Conservation (phyloP, 75 land plant species). For the Selaginella tamariscina region DNA sequence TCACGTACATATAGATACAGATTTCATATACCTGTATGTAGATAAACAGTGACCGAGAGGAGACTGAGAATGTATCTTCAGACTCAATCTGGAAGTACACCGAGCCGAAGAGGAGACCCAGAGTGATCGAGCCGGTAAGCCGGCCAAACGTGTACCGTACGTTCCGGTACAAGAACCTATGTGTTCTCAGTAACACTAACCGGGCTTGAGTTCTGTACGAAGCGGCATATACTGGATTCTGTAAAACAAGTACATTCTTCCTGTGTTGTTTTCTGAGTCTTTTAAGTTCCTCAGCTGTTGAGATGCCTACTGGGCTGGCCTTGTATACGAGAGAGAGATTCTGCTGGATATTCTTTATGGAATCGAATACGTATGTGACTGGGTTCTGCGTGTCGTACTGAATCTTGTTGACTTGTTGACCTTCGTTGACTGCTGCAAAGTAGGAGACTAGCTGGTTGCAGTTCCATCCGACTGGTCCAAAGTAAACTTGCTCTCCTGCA, state of each 20-base stretch:
- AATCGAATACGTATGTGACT: conserved; percentile 17
- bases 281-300: conserved; percentile 16
- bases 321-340: conserved; percentile 18
- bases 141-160: conserved; percentile 34
- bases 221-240: conserved; percentile 15
- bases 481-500: conserved; percentile 27
- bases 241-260: conserved; percentile 14
- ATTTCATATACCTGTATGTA: too few relatives aligned
- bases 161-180: conserved; percentile 32
- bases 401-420: too few relatives aligned
- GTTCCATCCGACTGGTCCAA: conserved; percentile 23
- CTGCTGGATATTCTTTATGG: conserved; percentile 11
- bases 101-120: conserved; percentile 36
- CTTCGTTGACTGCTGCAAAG: conserved; percentile 14
- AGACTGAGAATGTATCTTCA: conserved; percentile 11
- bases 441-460: conserved; percentile 17
- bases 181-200: conserved; percentile 14
- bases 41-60: conserved; percentile 24
- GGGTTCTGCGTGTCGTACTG: conserved; percentile 17
- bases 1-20: too few relatives aligned
- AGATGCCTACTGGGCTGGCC: conserved; percentile 4
- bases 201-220: conserved; percentile 2
- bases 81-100: conserved; percentile 29
- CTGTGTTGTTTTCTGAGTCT: conserved; percentile 13
- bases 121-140: conserved; percentile 21